Conservation (phyloP, 768 basidiomycete genomes). For the Russula lepida region DNA sequence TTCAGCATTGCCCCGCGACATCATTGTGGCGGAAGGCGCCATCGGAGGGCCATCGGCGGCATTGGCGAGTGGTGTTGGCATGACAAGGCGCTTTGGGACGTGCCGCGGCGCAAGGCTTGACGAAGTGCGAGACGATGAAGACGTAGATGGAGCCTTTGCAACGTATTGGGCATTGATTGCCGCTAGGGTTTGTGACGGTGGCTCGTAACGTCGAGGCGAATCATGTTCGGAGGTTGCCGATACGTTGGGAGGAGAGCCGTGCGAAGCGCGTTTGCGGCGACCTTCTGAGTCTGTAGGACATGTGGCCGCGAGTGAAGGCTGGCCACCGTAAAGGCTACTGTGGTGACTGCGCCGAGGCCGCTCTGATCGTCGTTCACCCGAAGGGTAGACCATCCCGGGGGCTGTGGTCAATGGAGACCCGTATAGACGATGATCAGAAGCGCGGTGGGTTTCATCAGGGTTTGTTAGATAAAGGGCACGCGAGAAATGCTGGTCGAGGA, state of each 20-base stretch:
- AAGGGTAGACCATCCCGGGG: not conserved
- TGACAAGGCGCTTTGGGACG: slow-evolving; percentile 59
- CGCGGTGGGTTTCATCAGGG: not conserved
- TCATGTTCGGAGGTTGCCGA: not conserved
- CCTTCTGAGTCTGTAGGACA: not conserved
- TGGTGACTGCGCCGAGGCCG: not conserved
- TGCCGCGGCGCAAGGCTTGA: slow-evolving; percentile 27
- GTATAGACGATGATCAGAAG: not conserved
- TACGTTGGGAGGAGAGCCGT: not conserved
- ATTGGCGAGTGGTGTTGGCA: slow-evolving; percentile 53
- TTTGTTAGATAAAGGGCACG: slow-evolving; percentile 17
- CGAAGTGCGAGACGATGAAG: slow-evolving; percentile 7
- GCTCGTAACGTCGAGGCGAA: slow-evolving; percentile 13
- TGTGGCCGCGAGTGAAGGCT: not conserved
- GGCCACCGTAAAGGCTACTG: not conserved
- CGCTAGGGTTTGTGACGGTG: slow-evolving; percentile 14
- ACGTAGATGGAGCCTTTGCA: slow-evolving; percentile 3
- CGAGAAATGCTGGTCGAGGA: not conserved
- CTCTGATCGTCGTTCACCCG: not conserved
- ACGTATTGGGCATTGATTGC: not conserved
- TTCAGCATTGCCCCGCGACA: slow-evolving; percentile 6
- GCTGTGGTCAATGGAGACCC: not conserved
- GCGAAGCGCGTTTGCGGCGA: not conserved
- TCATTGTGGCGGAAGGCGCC: not conserved
- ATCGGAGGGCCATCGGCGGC: slow-evolving; percentile 1